Conservation (phyloP, 202 grass and related monocot genomes). For the Schoenoplectus triqueter region DNA sequence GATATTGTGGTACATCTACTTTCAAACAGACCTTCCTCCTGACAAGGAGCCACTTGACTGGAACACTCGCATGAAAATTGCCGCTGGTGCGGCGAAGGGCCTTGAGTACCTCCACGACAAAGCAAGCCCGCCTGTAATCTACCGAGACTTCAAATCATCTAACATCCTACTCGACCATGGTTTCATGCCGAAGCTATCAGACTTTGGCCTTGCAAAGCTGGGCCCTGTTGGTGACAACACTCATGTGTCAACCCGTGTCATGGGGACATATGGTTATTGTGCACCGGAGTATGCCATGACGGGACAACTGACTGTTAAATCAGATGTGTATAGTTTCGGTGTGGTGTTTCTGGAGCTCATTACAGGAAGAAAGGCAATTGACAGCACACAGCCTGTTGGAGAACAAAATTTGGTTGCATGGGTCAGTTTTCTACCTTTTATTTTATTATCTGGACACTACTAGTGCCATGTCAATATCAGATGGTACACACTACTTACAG, state of each 20-base stretch:
- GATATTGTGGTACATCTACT: neutral
- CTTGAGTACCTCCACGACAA: slow-evolving; percentile 96
- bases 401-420: slow-evolving; percentile 95
- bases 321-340: slow-evolving; percentile 99
- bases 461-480: slow-evolving; percentile 19
- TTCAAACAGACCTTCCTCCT: slow-evolving; percentile 56
- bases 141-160: slow-evolving; percentile 97
- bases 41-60: slow-evolving; percentile 81
- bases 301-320: slow-evolving; percentile 91
- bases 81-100: slow-evolving; percentile 85
- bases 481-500: neutral
- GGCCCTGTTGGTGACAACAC: slow-evolving; percentile 97
- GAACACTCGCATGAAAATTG: slow-evolving; percentile 95
- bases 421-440: slow-evolving; percentile 59
- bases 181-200: slow-evolving; percentile 85
- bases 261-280: slow-evolving; percentile 99
- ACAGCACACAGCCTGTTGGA: slow-evolving; percentile 59
- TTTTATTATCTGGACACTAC: slow-evolving; percentile 17
- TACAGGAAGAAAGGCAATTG: slow-evolving; percentile 91
- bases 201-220: slow-evolving; percentile 98
- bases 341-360: slow-evolving; percentile 99
- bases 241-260: slow-evolving; percentile 94
- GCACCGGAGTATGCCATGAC: slow-evolving; percentile 99
- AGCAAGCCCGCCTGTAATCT: slow-evolving; percentile 93
- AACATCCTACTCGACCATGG: slow-evolving; percentile 92